These are phyloP conservation scores for Cornus kousa DNA, from an alignment of 148 eudicot genomes.

Conservation along the genomic window DNA sequence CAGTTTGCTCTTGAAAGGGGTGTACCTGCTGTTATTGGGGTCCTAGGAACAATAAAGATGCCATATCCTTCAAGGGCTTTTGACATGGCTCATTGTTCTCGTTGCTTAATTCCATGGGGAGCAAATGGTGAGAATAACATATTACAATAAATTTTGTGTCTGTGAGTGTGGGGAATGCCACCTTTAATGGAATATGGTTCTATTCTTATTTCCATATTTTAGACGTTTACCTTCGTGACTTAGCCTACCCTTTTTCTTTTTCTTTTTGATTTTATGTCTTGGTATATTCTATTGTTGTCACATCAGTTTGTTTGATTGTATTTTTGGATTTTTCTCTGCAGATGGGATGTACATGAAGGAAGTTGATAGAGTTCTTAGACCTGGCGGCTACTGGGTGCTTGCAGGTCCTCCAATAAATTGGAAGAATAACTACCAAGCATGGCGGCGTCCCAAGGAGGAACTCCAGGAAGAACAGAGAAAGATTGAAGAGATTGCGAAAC, in stretches of 20 bases:
- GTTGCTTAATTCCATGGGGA: constrained; percentile 78
- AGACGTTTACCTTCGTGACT: no score
- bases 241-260: no score
- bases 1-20: constrained; percentile 85
- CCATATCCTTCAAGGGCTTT: constrained; percentile 75
- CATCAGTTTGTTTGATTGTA: neutral
- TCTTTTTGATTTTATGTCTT: neutral
- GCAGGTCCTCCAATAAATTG: constrained; percentile 98
- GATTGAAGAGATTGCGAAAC: constrained; percentile 81
- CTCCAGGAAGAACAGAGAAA: constrained; percentile 78
- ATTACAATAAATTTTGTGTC: neutral
- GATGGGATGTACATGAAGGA: constrained; percentile 93
- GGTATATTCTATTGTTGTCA: neutral
- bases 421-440: constrained; percentile 65
- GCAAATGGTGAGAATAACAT: constrained; percentile 45
- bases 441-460: constrained; percentile 87
- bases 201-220: neutral
- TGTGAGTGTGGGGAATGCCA: neutral
- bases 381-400: constrained; percentile 98
- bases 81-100: constrained; percentile 83
- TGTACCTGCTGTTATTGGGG: constrained; percentile 78
- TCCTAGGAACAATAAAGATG: constrained; percentile 63
- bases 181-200: neutral
- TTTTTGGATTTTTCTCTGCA: constrained; percentile 24
- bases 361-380: constrained; percentile 94